A percentile compares a stretch with the other conserved stretches of the same genome.
These are phyloP conservation scores for Jatropha curcas DNA, from an alignment of 345 rosid genomes.

Conservation along the genomic window DNA sequence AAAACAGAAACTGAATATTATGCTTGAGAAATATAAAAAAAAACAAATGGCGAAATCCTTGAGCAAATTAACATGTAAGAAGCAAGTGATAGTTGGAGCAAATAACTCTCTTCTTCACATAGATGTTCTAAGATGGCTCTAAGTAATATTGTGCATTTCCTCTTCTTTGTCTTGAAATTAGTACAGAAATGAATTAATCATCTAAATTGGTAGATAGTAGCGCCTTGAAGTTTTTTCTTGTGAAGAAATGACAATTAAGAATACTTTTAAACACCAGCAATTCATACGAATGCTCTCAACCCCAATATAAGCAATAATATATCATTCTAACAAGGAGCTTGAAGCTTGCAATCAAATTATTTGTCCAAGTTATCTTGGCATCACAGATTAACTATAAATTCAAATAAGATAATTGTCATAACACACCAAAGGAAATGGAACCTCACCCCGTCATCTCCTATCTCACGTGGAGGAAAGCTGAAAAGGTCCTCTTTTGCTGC, in stretches of 20 bases:
- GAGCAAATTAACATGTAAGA: neutral
- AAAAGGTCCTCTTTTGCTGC: neutral
- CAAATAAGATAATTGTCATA: neutral
- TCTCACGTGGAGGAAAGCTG: neutral
- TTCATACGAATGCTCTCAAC: too few species aligned
- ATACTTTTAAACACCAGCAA: too few species aligned
- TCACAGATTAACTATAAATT: neutral
- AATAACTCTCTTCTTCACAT: neutral
- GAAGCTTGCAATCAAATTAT: neutral
- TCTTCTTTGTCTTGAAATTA: too few species aligned
- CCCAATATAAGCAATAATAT: too few species aligned
- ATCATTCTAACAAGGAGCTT: too few species aligned
- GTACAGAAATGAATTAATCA: neutral
- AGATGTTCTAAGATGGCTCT: too few species aligned
- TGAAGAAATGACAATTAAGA: too few species aligned
- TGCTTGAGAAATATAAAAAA: neutral
- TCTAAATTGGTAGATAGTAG: neutral
- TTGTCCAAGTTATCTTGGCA: neutral
- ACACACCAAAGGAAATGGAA: constrained; percentile 3
- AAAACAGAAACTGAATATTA: neutral
- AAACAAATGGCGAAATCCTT: neutral
- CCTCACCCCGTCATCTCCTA: constrained; percentile 19
- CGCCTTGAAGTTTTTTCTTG: neutral
- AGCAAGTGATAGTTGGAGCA: neutral
- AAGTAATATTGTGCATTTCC: too few species aligned